These are phyloP conservation scores for Apiotrichum brassicae DNA, from an alignment of 1,284 basidiomycete genomes.

Conservation along the genomic window DNA sequence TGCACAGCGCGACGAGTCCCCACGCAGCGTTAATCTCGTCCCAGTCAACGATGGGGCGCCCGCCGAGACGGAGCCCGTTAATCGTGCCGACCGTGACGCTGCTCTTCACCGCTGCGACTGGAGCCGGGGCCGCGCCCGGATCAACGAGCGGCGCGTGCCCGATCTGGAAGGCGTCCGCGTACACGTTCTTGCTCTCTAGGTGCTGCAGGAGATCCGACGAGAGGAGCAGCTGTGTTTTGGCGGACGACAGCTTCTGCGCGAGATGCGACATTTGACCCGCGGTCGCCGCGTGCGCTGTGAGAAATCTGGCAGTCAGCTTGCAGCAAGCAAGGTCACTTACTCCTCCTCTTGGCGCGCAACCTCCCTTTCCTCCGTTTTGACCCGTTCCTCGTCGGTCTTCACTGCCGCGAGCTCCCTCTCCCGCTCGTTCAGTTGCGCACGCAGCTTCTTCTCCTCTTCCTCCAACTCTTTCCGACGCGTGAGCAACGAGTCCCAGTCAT, in stretches of 20 bases:
- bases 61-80: slow-evolving; percentile 85
- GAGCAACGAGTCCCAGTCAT: slow-evolving; percentile 56
- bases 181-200: slow-evolving; percentile 90
- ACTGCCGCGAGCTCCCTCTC: slow-evolving; percentile 67
- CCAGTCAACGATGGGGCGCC: slow-evolving; percentile 87
- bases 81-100: slow-evolving; percentile 79
- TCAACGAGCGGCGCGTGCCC: slow-evolving; percentile 56
- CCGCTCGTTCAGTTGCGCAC: slow-evolving; percentile 46
- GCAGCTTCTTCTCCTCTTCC: slow-evolving; percentile 58
- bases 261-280: slow-evolving; percentile 22
- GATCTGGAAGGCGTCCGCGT: slow-evolving; percentile 97
- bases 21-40: slow-evolving; percentile 98
- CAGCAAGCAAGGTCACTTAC: slow-evolving; percentile 41
- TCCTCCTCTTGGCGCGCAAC: slow-evolving; percentile 69
- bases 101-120: slow-evolving; percentile 4
- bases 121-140: neutral
- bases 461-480: slow-evolving; percentile 53
- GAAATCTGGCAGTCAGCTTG: slow-evolving; percentile 47
- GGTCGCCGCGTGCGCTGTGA: slow-evolving; percentile 25
- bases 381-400: slow-evolving; percentile 64
- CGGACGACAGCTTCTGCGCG: slow-evolving; percentile 19
- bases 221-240: slow-evolving; percentile 40
- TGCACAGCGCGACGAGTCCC: slow-evolving; percentile 87
- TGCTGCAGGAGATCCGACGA: slow-evolving; percentile 47
- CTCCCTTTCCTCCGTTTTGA: slow-evolving; percentile 64